Base-by-base conservation (phyloP, 345 rosid genomes). In the Psidium guajava region DNA sequence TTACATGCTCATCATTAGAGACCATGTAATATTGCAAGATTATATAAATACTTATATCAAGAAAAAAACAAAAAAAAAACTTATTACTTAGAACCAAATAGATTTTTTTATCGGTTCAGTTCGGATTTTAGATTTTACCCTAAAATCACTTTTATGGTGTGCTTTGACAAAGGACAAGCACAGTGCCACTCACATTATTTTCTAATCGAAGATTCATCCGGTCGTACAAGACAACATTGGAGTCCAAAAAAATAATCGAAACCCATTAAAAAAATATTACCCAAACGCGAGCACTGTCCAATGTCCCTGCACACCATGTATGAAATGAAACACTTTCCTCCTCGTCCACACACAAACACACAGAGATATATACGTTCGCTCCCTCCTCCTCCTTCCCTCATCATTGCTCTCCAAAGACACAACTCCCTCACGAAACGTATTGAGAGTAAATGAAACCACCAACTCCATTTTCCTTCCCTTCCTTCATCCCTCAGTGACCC, bases 31-130 rank as follows among this genome's bases (percentile, higher is more conserved):
- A 11, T 4, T 3, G 3, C 14, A 50, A 11, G 1, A 50, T 50
- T 13, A 2, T 1, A 3, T 3, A 2, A 10, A 50, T 0, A 50
- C 52, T 2, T 0, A 11, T 50, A 50, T 0, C 4, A 50, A 50
- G 14, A 50, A 11, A 50, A 50, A 50, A 13, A 50, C 14, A 36
- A 36, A 36, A 36, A 36, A 50, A 50, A 10, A 10, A 10, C 14
- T 50, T 50, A 1, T 49, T 10, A 49, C 51, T 4, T 50, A 0
- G 11, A 10, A 11, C 1, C 52, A 1, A 8, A 11, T 8, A 11
- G 3, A 3, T 50, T 50, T 0, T 0, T 50, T 4, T 14, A 50
- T 2, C 0, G 13, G 52, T 50, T 1, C n/a, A n/a, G n/a, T n/a
- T n/a, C n/a, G 4, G 52, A 3, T 50, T 50, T 50, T 13, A 50